Conservation (phyloP, 2,329 filamentous ascomycete genomes). For the Aureobasidium melanogenum region DNA sequence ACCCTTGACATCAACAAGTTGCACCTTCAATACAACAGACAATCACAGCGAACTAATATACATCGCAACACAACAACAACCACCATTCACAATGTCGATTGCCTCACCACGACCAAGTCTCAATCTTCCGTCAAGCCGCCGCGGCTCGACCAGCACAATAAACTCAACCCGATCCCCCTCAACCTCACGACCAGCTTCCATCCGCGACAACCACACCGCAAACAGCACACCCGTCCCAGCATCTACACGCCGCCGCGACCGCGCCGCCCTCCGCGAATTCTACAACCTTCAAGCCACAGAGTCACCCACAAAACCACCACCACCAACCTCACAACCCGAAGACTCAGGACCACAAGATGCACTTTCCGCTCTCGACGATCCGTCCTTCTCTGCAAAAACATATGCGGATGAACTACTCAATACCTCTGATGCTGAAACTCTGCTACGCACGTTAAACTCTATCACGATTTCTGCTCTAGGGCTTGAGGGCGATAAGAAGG, state of each 20-base stretch:
- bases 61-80: background rate
- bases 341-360: background rate
- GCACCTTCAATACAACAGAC: constrained; percentile 23
- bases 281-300: constrained; percentile 65
- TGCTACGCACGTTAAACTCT: background rate
- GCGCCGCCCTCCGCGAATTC: constrained; percentile 83
- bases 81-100: constrained; percentile 24
- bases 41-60: constrained; percentile 26
- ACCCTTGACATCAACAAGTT: background rate
- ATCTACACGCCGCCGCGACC: constrained; percentile 51
- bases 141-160: constrained; percentile 57
- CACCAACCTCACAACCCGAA: background rate
- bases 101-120: constrained; percentile 51
- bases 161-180: constrained; percentile 42
- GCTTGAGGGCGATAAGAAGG: constrained; percentile 92
- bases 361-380: background rate
- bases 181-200: constrained; percentile 24
- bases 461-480: constrained; percentile 34
- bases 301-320: constrained; percentile 17
- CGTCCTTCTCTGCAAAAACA: constrained; percentile 60
- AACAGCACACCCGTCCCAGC: background rate
- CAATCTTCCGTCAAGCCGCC: constrained; percentile 56
- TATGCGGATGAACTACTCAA: constrained; percentile 54
- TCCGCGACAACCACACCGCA: background rate
- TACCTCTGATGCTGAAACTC: background rate